Percentiles rank a stretch among this genome's conserved stretches.
Evolutionary conservation across 164 flowering plant genomes (phyloP).

Genomic region (Stephania japonica): DNA sequence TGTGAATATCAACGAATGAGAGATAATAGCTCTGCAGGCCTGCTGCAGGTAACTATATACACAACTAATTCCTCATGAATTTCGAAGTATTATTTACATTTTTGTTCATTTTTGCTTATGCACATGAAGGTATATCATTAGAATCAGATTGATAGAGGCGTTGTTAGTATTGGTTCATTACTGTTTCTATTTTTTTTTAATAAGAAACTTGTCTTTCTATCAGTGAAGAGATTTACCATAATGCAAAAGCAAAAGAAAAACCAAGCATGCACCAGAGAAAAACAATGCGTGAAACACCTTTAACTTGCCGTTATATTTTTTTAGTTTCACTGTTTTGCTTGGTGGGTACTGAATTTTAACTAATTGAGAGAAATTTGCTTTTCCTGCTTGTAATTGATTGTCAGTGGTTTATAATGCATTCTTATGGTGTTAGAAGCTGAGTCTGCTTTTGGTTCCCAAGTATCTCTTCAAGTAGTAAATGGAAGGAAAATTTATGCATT

Average conservation of each 20-base stretch:
- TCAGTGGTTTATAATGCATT: background rate
- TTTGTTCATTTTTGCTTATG: background rate
- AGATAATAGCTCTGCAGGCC: constrained; percentile 4
- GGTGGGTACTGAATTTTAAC: background rate
- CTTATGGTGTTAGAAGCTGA: background rate
- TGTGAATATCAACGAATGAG: constrained; percentile 18
- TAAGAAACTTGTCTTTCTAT: too few relatives aligned
- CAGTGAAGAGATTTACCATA: too few relatives aligned
- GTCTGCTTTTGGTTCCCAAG: background rate
- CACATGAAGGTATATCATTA: background rate
- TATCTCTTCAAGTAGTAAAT: too few relatives aligned
- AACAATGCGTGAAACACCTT: too few relatives aligned
- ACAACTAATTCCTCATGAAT: background rate
- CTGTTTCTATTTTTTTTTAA: too few relatives aligned
- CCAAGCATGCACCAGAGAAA: too few relatives aligned
- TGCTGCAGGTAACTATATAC: constrained; percentile 19
- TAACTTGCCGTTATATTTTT: background rate
- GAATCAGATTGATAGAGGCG: background rate
- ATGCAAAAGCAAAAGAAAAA: too few relatives aligned
- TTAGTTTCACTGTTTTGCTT: background rate
- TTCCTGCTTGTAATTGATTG: background rate
- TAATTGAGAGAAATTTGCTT: background rate
- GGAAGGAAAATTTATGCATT: too few relatives aligned
- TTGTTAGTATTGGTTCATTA: background rate
- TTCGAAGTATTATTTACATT: background rate